Base-by-base conservation (phyloP, 805 yeast genomes). In the Candida glaebosa region DNA sequence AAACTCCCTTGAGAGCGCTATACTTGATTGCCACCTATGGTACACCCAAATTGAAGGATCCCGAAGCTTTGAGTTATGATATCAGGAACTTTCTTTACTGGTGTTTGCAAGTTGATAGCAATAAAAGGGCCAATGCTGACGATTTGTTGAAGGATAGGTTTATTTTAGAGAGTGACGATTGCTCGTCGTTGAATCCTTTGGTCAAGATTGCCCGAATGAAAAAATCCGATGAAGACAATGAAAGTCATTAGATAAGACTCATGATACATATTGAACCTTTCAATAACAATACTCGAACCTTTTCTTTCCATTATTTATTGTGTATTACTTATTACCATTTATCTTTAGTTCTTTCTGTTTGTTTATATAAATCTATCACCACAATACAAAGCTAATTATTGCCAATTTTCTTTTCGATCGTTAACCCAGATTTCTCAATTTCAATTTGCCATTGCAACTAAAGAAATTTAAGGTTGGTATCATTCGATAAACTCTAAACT, bases 1-100 rank as follows among this genome's bases (percentile, higher is more conserved):
- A 93, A 62, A 87, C 95, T 30, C 99, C 99, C 17, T 75, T 93
- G 58, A 79, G 93, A 55, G 98, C 98, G 0, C 71, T 93, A 39
- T 93, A 90, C 63, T 71, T 93, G 61, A 93, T 93, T 71, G 96
- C 96, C 4, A 88, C 96, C 0, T 91, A 88, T 55, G 99, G 99
- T 40, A 93, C 98, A 0, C 99, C 99, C 17, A 82, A 82, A 51
- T 71, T 93, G 58, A 89, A 90, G 62, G 87, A 89, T 55, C 93
- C 96, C 2, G 96, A 86, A 43, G 78, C 81, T 4, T 67, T 93
- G 39, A 80, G 90, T 47, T 65, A 74, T 37, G 75, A 73, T 16
- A 69, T 93, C 57, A 78, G 81, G 51, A 66, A 73, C 38, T 93
- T 93, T 56, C 72, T 93, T 54, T 76, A 81, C 26, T 75, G 82